Percentiles rank a stretch among this genome's conserved stretches.
These are phyloP conservation scores for Candida ulmi DNA, from an alignment of 805 yeast genomes.

Conservation along the genomic window DNA sequence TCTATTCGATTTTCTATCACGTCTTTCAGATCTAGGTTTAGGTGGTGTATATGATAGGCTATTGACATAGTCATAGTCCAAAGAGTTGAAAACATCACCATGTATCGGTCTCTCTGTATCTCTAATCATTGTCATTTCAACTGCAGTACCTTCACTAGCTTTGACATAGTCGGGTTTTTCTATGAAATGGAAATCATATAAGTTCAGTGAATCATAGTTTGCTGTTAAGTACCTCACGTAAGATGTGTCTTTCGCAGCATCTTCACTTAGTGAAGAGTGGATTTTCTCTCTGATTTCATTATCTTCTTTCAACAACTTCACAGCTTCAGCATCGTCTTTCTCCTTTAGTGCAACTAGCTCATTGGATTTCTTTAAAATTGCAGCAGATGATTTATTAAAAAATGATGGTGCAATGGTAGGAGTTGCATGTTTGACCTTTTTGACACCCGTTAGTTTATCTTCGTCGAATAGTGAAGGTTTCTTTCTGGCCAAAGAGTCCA, in stretches of 20 bases:
- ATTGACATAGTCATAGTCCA: not conserved
- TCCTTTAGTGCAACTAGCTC: slow-evolving; percentile 3
- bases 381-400: not conserved
- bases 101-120: not conserved
- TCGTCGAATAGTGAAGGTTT: slow-evolving; percentile 2
- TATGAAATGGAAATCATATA: slow-evolving; percentile 8
- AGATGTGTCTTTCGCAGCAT: slow-evolving; percentile 2
- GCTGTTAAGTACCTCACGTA: slow-evolving; percentile 4
- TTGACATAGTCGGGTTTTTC: slow-evolving; percentile 5
- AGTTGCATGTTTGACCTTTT: slow-evolving; percentile 4
- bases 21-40: not conserved
- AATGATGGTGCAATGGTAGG: slow-evolving; percentile 1
- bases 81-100: slow-evolving; percentile 10
- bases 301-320: slow-evolving; percentile 1
- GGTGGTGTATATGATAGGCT: not conserved
- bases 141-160: not conserved
- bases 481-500: not conserved
- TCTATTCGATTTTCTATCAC: not conserved
- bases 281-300: not conserved
- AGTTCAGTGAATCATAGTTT: not conserved
- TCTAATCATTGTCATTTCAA: slow-evolving; percentile 2
- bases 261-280: not conserved
- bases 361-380: slow-evolving; percentile 1
- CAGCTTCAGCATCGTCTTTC: slow-evolving; percentile 3
- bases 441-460: not conserved